Base-by-base conservation (phyloP, 305 asterid species). In the Euphrasia arctica region DNA sequence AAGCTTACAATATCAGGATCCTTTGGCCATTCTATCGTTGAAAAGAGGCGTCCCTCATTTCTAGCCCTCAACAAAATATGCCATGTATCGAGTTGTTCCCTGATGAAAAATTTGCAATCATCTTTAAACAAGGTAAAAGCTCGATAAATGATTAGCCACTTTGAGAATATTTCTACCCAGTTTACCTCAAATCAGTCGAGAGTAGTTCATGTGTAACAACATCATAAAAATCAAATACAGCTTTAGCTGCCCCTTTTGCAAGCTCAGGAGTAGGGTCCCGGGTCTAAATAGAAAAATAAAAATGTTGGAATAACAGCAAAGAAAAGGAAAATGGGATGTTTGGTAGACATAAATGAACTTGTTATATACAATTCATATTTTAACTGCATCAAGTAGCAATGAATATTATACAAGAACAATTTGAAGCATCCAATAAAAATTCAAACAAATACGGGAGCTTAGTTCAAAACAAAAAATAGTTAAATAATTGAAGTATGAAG, bases 21-120 rank as follows among this genome's bases (percentile, higher is more conserved):
- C 79, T 79, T 82, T 10, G 99, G 99, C 99, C 99, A 93, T 70
- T 83, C 88, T 67, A 93, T 89, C 82, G 76, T 83, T 60, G 99
- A 88, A 79, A 93, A 93, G 67, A 93, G 91, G 71, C 96, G 94
- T 60, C 97, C 91, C 62, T 88, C 99, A 76, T 82, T 90, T 84
- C 96, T 88, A 62, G 99, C 99, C 77, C 85, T 79, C 69, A 87
- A 80, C 84, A 90, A 74, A 75, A 93, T 79, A 78, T 85, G 78
- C 99, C 99, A 93, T 4, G 97, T 86, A 79, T 90, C 99, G 63
- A 93, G 90, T 83, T 88, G 95, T 78, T 93, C 99, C 80, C 97
- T 93, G 82, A 57, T 56, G 67, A 69, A 72, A 64, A 68, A 5
- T 14, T 69, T 65, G 60, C 32, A 61, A 72, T 42, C 11, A 43